A percentile compares a stretch with the other conserved stretches of the same genome.
phyloP scores from a whole-genome alignment of 495 filamentous ascomycete genomes.

The Schizothecium vesticola region DNA sequence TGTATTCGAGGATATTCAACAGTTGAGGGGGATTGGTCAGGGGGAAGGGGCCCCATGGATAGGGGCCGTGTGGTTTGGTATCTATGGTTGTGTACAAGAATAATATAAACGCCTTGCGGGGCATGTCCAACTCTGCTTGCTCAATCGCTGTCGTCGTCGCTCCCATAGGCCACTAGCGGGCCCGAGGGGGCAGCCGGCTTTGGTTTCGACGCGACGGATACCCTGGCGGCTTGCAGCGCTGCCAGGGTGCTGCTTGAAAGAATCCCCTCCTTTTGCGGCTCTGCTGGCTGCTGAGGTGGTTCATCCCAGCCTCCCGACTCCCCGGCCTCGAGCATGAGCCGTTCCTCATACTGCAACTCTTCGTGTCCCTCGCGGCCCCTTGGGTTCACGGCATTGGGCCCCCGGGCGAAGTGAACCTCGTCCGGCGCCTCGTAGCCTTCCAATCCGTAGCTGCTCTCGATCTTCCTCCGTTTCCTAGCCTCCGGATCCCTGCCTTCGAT shows the following conservation, averaged over 20 bases:
- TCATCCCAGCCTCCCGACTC: conserved; percentile 31
- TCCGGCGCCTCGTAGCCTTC: conserved; percentile 92
- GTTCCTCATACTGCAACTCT: conserved; percentile 43
- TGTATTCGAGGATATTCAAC: conserved; percentile 97
- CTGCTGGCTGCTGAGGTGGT: conserved; percentile 28
- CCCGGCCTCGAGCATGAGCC: conserved; percentile 44
- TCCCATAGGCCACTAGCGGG: conserved; percentile 83
- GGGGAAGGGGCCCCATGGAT: too few relatives aligned
- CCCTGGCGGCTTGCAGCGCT: conserved; percentile 55
- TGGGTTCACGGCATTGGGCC: conserved; percentile 54
- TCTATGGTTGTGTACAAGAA: conserved; percentile 5
- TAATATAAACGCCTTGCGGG: neutral
- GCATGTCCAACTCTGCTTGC: neutral
- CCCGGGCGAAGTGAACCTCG: conserved; percentile 83
- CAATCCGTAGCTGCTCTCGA: conserved; percentile 84
- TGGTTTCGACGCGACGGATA: conserved; percentile 45
- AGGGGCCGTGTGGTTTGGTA: conserved; percentile 2
- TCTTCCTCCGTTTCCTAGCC: conserved; percentile 77
- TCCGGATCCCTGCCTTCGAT: conserved; percentile 88
- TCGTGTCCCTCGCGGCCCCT: conserved; percentile 45
- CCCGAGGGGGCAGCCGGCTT: conserved; percentile 46
- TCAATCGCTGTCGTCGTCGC: conserved; percentile 82
- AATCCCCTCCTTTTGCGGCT: conserved; percentile 57
- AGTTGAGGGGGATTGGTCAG: conserved; percentile 36
- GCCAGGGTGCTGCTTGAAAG: conserved; percentile 76